Conservation (phyloP, 1,284 basidiomycete genomes). For the Ceraceosorus guamensis region DNA sequence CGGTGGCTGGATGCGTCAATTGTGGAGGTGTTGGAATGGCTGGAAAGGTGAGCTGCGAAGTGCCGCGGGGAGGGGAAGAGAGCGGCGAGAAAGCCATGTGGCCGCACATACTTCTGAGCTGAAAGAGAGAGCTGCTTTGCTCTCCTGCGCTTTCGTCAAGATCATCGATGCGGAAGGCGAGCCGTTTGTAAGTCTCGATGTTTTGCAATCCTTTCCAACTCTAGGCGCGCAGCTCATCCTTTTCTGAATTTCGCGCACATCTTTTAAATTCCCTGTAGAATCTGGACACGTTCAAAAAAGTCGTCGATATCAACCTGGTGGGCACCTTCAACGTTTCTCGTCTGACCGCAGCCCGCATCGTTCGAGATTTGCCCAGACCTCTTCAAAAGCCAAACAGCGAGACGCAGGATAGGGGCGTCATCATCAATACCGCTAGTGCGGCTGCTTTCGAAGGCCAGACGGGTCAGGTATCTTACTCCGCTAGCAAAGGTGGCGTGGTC, state of each 20-base stretch:
- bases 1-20: constrained; percentile 47
- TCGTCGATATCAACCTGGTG: constrained; percentile 44
- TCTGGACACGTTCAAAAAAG: constrained; percentile 39
- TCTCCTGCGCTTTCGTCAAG: constrained; percentile 6
- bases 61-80: no score
- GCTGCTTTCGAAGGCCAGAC: constrained; percentile 48
- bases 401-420: constrained; percentile 45
- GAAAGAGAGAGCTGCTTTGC: no score
- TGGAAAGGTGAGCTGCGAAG: constrained; percentile 40
- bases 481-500: constrained; percentile 45
- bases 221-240: neutral
- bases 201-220: no score
- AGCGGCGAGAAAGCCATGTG: no score
- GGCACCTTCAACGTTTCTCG: constrained; percentile 49
- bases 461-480: constrained; percentile 46
- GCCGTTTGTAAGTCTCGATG: constrained; percentile 34
- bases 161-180: constrained; percentile 37
- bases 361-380: constrained; percentile 24
- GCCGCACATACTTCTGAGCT: no score
- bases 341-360: constrained; percentile 43
- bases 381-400: constrained; percentile 17
- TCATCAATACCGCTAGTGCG: constrained; percentile 45
- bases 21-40: constrained; percentile 48
- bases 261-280: constrained; percentile 9
- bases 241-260: no score